These are phyloP conservation scores for Thermothielavioides terrestris DNA, from an alignment of 495 filamentous ascomycete species.

Conservation along the genomic window DNA sequence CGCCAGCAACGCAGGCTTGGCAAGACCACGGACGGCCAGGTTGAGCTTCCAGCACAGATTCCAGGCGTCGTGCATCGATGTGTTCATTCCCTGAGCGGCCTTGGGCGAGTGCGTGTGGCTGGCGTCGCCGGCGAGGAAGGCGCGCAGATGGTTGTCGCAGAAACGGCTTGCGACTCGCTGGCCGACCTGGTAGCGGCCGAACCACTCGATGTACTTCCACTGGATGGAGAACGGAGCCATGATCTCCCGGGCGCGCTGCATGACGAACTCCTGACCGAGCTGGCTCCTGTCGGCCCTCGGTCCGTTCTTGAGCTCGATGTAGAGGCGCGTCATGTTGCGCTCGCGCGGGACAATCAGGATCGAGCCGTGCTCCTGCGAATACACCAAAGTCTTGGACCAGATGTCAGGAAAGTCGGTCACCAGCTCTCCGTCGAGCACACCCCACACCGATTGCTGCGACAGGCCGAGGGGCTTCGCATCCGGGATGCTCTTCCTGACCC, in stretches of 20 bases:
- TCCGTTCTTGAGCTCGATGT: constrained; percentile 54
- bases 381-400: constrained; percentile 58
- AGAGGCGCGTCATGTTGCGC: constrained; percentile 56
- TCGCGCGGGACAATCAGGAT: constrained; percentile 63
- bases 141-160: constrained; percentile 42
- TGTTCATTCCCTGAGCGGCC: constrained; percentile 73
- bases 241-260: constrained; percentile 52
- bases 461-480: constrained; percentile 50
- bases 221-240: constrained; percentile 52
- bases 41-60: constrained; percentile 72
- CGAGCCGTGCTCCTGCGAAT: constrained; percentile 50
- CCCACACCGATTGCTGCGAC: constrained; percentile 59
- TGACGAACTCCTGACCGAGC: constrained; percentile 54
- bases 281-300: constrained; percentile 40
- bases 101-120: constrained; percentile 70
- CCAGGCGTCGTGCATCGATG: constrained; percentile 67
- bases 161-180: constrained; percentile 57
- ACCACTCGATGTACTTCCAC: constrained; percentile 57
- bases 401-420: constrained; percentile 62
- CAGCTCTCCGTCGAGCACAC: constrained; percentile 58
- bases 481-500: constrained; percentile 47
- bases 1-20: constrained; percentile 43
- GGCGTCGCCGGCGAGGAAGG: constrained; percentile 69
- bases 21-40: constrained; percentile 49
- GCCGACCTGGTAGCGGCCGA: constrained; percentile 54